Evolutionary conservation across 768 basidiomycete genomes (phyloP).

Genomic region (Suillus occidentalis): DNA sequence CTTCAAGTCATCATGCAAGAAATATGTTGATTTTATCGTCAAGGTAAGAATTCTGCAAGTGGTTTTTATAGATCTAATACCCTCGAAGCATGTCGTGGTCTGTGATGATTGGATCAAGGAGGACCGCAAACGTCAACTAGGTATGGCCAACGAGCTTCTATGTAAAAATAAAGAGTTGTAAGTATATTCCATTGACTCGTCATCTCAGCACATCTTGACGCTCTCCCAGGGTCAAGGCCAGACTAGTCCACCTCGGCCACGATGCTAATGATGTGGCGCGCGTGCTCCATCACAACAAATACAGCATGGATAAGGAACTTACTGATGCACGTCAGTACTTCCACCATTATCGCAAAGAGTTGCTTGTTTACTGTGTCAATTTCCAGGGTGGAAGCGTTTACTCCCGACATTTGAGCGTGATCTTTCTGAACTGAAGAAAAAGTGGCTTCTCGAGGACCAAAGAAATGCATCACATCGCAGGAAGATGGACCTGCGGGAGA

Average conservation of each 20-base stretch:
- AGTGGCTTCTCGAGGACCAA: background rate
- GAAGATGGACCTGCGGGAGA: background rate
- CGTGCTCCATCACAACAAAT: background rate
- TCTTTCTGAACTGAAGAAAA: background rate
- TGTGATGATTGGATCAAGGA: background rate
- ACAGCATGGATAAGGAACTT: background rate
- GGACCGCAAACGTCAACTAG: background rate
- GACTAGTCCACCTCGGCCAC: slow-evolving; percentile 2
- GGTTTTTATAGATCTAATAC: background rate
- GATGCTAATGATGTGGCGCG: background rate
- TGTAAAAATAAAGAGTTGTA: background rate
- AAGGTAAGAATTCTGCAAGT: background rate
- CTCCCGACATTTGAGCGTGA: background rate
- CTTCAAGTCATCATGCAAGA: slow-evolving; percentile 20
- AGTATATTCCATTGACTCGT: background rate
- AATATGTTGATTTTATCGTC: slow-evolving; percentile 10
- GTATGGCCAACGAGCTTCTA: background rate
- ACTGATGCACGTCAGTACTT: slow-evolving; percentile 2
- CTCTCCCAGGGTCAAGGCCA: background rate
- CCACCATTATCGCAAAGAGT: background rate
- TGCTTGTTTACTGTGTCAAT: background rate
- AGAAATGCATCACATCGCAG: background rate
- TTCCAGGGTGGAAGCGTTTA: slow-evolving; percentile 1
- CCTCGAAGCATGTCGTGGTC: background rate
- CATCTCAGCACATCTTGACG: background rate